Conservation (phyloP, 2,329 filamentous ascomycete species). For the Aphanocladium album region DNA sequence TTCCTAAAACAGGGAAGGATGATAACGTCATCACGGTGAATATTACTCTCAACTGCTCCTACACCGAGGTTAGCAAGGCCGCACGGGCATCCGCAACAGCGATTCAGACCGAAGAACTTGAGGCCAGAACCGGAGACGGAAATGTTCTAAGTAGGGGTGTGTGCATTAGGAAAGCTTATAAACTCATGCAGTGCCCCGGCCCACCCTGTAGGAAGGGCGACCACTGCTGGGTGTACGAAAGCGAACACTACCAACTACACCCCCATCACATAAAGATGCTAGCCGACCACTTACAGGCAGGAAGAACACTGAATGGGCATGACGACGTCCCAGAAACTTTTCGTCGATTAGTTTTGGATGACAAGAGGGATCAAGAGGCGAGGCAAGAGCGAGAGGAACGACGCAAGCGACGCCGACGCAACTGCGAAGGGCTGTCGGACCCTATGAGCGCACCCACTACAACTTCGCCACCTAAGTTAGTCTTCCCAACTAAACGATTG, state of each 20-base stretch:
- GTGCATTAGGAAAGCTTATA: not conserved
- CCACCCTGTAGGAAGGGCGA: not conserved
- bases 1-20: no score
- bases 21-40: no score
- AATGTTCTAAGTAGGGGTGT: not conserved
- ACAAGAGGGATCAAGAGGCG: not conserved
- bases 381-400: not conserved
- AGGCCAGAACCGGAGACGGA: no score
- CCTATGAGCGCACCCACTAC: no score
- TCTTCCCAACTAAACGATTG: no score
- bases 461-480: no score
- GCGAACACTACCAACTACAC: not conserved
- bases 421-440: no score
- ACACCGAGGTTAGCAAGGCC: no score
- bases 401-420: no score
- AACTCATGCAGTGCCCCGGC: not conserved
- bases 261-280: not conserved
- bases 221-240: not conserved
- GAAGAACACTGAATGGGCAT: not conserved
- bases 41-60: no score
- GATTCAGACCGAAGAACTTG: no score
- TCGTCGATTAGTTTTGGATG: not conserved
- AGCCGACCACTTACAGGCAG: not conserved
- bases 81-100: no score
- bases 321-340: not conserved